Evolutionary conservation across 345 rosid genomes (phyloP), one percentile per base, ranked within the genome.

Genomic region (Pugionium cornutum): DNA sequence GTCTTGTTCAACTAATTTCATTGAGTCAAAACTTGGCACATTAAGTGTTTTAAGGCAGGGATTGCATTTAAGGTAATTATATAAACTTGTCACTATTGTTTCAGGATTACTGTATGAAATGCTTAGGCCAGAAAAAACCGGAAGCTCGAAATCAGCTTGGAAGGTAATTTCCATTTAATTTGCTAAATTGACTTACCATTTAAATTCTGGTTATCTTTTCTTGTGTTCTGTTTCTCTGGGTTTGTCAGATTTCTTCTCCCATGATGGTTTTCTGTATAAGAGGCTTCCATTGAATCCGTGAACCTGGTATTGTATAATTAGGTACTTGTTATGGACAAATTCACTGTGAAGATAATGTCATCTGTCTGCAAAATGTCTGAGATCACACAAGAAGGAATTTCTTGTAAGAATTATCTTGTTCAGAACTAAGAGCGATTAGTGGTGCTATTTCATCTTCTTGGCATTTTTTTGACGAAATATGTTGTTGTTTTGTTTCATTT

Each of bases 281-380:
- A 1, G 4, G 41, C 6, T 10, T 58, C 4, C 9, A 29, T 31
- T 54, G 43, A 49, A 43, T 49, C 33, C 9, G 47, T 73, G 33
- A 39, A 66, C 28, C 3, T 55, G 53, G 29, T 39, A 51, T 62
- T 46, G 58, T 63, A 9, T 54, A 36, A 10, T 62, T 76, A 94
- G 99, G 97, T 94, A 31, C 95, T 90, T 62, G 88, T 94, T 71
- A 75, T 94, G 92, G 99, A 94, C 82, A 90, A 80, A 73, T 84
- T 85, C 58, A 94, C 97, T 0, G 82, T 94, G 41, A 94, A 88
- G 91, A 79, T 94, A 57, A 78, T 94, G 84, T 94, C 99, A 62
- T 84, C 73, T 70, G 73, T 85, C 1, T 90, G 96, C 82, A 94
- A 86, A 82, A 84, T 86, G 99, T 86, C 97, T 30, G 97, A 94